Conservation (phyloP, 139 green algal genomes). For the Chlorella vulgaris region DNA sequence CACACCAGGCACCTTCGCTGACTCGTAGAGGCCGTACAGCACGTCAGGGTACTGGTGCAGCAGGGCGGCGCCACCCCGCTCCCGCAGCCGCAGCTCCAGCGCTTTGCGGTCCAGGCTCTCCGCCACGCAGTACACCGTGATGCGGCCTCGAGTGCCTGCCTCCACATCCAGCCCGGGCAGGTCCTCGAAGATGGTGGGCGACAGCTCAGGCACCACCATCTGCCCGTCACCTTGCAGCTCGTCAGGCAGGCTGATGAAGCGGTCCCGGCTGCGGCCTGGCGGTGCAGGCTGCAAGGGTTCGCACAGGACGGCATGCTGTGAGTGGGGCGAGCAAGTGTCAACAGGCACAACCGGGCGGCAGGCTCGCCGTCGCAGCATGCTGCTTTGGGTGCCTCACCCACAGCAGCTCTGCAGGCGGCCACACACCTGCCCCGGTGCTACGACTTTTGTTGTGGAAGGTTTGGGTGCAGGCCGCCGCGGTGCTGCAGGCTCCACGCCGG, state of each 20-base stretch:
- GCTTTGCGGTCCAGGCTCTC: constrained; percentile 57
- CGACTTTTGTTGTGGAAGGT: neutral
- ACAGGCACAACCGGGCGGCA: no score
- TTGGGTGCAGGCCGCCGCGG: neutral
- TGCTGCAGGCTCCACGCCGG: neutral
- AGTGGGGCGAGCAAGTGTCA: no score
- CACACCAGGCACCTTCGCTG: constrained; percentile 1
- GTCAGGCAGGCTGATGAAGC: constrained; percentile 66
- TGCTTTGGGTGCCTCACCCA: no score
- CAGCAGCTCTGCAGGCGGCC: no score
- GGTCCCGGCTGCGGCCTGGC: constrained; percentile 25
- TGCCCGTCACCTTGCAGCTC: constrained; percentile 36
- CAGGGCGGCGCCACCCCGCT: constrained; percentile 5
- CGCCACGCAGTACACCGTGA: constrained; percentile 71
- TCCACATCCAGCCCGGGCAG: constrained; percentile 3
- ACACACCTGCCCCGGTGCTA: constrained; percentile 29
- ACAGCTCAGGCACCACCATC: neutral
- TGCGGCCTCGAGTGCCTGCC: constrained; percentile 43
- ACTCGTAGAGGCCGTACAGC: constrained; percentile 48
- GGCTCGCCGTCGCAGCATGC: no score
- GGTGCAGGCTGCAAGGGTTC: constrained; percentile 11
- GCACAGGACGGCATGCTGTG: neutral
- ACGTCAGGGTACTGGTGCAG: constrained; percentile 56
- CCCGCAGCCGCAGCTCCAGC: constrained; percentile 35
- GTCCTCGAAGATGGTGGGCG: constrained; percentile 49